phyloP scores from a whole-genome alignment of 2,329 filamentous ascomycete species.

The Grosmannia clavigera region DNA sequence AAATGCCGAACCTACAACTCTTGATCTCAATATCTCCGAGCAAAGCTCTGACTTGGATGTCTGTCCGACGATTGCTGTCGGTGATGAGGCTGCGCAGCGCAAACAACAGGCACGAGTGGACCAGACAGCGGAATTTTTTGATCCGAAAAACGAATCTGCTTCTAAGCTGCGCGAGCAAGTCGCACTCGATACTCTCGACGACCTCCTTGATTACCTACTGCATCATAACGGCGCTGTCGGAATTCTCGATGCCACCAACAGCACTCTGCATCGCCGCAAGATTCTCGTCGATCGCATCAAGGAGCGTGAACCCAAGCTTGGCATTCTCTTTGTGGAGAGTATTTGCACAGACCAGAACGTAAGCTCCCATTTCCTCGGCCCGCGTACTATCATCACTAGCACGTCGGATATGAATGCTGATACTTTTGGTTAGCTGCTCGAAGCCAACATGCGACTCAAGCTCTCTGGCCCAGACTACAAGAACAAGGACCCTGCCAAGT shows the following conservation, averaged over 20 bases:
- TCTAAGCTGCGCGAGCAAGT: slow-evolving; percentile 80
- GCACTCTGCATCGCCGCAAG: slow-evolving; percentile 75
- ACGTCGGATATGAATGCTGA: neutral
- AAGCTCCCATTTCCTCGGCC: slow-evolving; percentile 14
- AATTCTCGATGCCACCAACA: slow-evolving; percentile 95
- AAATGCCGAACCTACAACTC: slow-evolving; percentile 25
- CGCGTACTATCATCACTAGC: neutral
- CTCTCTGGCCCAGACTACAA: slow-evolving; percentile 92
- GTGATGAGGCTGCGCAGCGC: neutral
- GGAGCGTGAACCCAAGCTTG: slow-evolving; percentile 70
- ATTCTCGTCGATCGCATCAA: slow-evolving; percentile 75
- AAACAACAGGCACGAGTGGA: slow-evolving; percentile 45
- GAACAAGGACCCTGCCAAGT: slow-evolving; percentile 77
- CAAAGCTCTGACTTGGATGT: neutral
- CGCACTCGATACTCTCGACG: slow-evolving; percentile 82
- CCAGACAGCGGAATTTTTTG: slow-evolving; percentile 88
- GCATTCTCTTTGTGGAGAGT: slow-evolving; percentile 90
- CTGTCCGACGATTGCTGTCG: neutral
- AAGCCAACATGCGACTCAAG: slow-evolving; percentile 95
- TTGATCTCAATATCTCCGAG: slow-evolving; percentile 22
- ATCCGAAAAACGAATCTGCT: slow-evolving; percentile 74
- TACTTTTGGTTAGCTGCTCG: slow-evolving; percentile 41
- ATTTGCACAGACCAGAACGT: slow-evolving; percentile 72
- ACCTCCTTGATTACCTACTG: slow-evolving; percentile 81
- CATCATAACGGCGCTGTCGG: slow-evolving; percentile 75